These are phyloP conservation scores for Breviolum minutum DNA, from an alignment of 73 alveolate genomes.

Conservation along the genomic window DNA sequence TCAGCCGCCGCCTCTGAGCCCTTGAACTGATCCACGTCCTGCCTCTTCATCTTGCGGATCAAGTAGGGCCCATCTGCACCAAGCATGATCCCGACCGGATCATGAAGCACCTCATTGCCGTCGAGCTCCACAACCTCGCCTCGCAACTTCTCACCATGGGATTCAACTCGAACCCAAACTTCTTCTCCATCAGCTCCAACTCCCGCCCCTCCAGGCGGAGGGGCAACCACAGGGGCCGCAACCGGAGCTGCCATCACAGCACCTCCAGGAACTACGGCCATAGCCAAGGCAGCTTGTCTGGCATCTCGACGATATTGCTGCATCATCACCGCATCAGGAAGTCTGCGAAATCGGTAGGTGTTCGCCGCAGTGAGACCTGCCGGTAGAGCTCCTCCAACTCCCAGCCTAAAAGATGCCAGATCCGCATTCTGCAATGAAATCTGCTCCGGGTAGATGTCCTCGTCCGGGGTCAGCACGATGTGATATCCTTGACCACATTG, in stretches of 20 bases:
- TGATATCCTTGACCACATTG: conserved; percentile 37
- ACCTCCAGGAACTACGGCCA: not conserved
- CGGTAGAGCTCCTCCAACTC: not conserved
- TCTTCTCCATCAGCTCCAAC: not conserved
- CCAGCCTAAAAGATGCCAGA: not conserved
- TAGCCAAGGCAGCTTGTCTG: not conserved
- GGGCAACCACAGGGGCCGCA: not conserved
- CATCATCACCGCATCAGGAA: conserved; percentile 14
- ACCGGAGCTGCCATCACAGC: not conserved
- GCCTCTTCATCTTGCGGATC: not conserved
- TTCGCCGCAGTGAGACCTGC: conserved; percentile 3
- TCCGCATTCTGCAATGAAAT: not conserved
- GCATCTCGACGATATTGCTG: conserved; percentile 14
- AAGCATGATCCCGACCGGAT: not conserved
- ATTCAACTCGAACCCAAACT: conserved; percentile 4
- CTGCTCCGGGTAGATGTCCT: conserved; percentile 18
- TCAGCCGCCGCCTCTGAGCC: not conserved
- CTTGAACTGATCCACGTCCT: not conserved
- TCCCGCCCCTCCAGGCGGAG: not conserved
- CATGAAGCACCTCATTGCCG: conserved; percentile 16
- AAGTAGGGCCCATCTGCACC: not conserved
- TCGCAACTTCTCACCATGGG: not conserved
- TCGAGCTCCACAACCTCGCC: conserved; percentile 7
- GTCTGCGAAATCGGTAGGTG: conserved; percentile 2
- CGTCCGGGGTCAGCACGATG: conserved; percentile 27